phyloP scores from a whole-genome alignment of 768 basidiomycete genomes.

The Russula griseocarnosa region DNA sequence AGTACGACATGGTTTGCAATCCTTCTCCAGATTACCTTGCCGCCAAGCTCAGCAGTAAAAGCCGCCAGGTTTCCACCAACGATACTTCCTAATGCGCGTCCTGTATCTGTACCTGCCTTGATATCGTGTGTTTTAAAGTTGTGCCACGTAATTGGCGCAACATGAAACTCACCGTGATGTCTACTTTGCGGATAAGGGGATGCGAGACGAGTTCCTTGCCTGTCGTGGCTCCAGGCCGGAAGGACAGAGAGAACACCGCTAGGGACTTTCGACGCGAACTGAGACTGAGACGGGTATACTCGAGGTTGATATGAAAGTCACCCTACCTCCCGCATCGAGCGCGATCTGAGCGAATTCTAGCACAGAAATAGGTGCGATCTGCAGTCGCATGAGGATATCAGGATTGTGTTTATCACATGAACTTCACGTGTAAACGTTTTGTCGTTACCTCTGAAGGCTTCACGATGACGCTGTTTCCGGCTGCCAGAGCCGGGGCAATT shows the following conservation, averaged over 20 bases:
- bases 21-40: slow-evolving; percentile 50
- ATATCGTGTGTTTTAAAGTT: slow-evolving; percentile 1
- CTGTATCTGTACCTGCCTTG: slow-evolving; percentile 75
- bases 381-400: not conserved
- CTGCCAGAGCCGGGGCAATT: slow-evolving; percentile 78
- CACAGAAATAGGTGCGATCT: slow-evolving; percentile 77
- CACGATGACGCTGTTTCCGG: slow-evolving; percentile 78
- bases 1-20: not conserved
- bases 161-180: slow-evolving; percentile 61
- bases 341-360: slow-evolving; percentile 71
- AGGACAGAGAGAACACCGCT: slow-evolving; percentile 67
- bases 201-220: slow-evolving; percentile 64
- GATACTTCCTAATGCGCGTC: slow-evolving; percentile 65
- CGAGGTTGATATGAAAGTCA: not conserved
- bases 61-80: slow-evolving; percentile 70
- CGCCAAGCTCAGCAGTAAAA: slow-evolving; percentile 83
- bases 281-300: slow-evolving; percentile 3
- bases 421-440: slow-evolving; percentile 6
- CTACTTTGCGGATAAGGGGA: slow-evolving; percentile 70
- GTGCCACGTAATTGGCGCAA: not conserved
- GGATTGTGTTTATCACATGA: not conserved
- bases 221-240: slow-evolving; percentile 61
- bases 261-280: slow-evolving; percentile 53
- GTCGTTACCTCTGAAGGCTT: slow-evolving; percentile 71
- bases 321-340: slow-evolving; percentile 59